Evolutionary conservation across 2,329 filamentous ascomycete genomes (phyloP).

Genomic region (Dryadomyces quercivorus): DNA sequence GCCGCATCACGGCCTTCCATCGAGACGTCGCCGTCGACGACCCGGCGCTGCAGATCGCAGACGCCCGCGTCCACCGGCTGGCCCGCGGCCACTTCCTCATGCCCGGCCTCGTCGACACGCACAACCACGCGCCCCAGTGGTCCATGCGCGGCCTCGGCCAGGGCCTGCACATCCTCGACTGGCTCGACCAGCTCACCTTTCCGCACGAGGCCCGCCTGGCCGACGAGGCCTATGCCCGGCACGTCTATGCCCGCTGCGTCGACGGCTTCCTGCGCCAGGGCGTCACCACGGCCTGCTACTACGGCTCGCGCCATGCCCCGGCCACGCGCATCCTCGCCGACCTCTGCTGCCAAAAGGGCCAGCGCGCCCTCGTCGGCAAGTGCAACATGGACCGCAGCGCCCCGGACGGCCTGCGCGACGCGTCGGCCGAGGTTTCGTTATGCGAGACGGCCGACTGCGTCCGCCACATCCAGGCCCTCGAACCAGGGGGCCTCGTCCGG

Average conservation of each 20-base stretch:
- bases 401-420: slow-evolving; percentile 30
- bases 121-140: slow-evolving; percentile 54
- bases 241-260: slow-evolving; percentile 39
- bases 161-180: slow-evolving; percentile 44
- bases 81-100: slow-evolving; percentile 37
- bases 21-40: neutral
- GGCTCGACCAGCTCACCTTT: slow-evolving; percentile 53
- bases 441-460: slow-evolving; percentile 37
- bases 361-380: slow-evolving; percentile 49
- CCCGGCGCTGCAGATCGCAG: slow-evolving; percentile 1
- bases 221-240: slow-evolving; percentile 38
- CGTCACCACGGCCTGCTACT: slow-evolving; percentile 50
- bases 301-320: slow-evolving; percentile 40
- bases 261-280: slow-evolving; percentile 48
- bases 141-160: slow-evolving; percentile 35
- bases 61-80: slow-evolving; percentile 18
- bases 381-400: slow-evolving; percentile 49
- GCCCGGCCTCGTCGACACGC: slow-evolving; percentile 52
- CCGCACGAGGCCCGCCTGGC: slow-evolving; percentile 49
- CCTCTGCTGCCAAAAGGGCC: slow-evolving; percentile 36
- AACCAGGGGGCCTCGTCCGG: slow-evolving; percentile 31
- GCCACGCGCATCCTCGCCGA: slow-evolving; percentile 46
- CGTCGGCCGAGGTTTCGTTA: slow-evolving; percentile 31
- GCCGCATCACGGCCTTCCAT: neutral
- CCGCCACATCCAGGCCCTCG: slow-evolving; percentile 29